Base-by-base conservation (phyloP, 2,329 filamentous ascomycete genomes). In the Penicillium fuscoglaucum region DNA sequence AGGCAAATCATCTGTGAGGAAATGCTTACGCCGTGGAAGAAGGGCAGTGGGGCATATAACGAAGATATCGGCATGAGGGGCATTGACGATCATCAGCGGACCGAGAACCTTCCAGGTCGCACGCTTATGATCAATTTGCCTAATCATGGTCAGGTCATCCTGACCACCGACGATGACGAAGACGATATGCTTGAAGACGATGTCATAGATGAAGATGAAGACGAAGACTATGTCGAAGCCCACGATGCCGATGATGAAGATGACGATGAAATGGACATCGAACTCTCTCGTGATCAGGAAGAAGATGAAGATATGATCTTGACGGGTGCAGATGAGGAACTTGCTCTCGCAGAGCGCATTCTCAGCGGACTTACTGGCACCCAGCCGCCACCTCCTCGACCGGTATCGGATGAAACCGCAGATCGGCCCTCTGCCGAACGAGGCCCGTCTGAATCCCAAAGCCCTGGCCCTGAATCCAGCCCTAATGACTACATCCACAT, bases 1-100 rank as follows among this genome's bases (percentile, higher is more conserved):
- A 85, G 92, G 39, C 87, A 86, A 52, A 87, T 89, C 7, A 86
- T 99, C 40, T 99, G 95, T 70, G 91, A 98, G 73, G 91, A 99
- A 74, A 84, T 98, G 68, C 85, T 99, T 60, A 89, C 88, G 65
- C 85, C 90, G 1, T 99, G 95, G 95, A 85, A 87, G 33, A 85
- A 89, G 64, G 95, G 95, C 6, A 98, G 95, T 70, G 84, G 86
- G 56, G 95, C 89, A 7, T 88, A 83, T 45, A 93, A 98, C 72
- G 88, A 87, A 21, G 83, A 86, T 61, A 87, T 95, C 61, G 91
- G 90, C 15, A 84, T 87, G 70, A 84, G 88, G 64, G 91, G 91
- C 10, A 87, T 96, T 26, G 89, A 95, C 70, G 91, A 96, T 68
- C 90, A 96, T 66, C 87, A 90, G 63, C 79, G 80, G 46, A 81